phyloP scores from a whole-genome alignment of 768 basidiomycete species.

The Chiua virens region DNA sequence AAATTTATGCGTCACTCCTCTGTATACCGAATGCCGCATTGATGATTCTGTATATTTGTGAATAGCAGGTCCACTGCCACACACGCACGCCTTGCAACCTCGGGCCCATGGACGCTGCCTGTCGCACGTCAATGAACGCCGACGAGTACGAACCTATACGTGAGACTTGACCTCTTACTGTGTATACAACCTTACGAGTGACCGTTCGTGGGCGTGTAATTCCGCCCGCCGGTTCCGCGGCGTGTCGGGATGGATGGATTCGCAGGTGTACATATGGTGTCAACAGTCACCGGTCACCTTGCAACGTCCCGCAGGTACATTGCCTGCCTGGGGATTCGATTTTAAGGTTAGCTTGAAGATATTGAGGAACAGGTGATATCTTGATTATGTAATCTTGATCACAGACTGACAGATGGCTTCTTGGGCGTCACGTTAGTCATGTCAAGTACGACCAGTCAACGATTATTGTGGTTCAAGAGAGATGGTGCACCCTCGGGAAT shows the following conservation, averaged over 20 bases:
- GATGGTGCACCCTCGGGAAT: neutral
- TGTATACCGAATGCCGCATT: constrained; percentile 24
- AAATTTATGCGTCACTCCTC: constrained; percentile 15
- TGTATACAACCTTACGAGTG: constrained; percentile 19
- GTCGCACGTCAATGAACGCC: constrained; percentile 15
- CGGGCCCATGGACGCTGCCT: constrained; percentile 7
- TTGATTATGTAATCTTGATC: constrained; percentile 19
- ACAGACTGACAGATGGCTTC: constrained; percentile 12
- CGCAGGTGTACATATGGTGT: constrained; percentile 13
- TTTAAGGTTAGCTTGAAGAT: constrained; percentile 18
- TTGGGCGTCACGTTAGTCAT: constrained; percentile 6
- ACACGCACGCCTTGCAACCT: constrained; percentile 8
- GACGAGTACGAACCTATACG: constrained; percentile 20
- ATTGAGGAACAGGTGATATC: constrained; percentile 14
- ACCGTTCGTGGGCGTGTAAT: constrained; percentile 16
- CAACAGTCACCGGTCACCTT: constrained; percentile 4
- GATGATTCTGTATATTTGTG: constrained; percentile 26
- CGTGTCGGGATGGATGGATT: constrained; percentile 11
- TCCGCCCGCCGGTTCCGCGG: constrained; percentile 19
- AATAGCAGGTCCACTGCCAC: constrained; percentile 25
- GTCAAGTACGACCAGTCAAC: too few relatives aligned
- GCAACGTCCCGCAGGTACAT: constrained; percentile 4
- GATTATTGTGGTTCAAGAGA: neutral
- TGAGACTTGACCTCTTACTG: constrained; percentile 24
- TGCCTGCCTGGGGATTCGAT: constrained; percentile 13